Conservation (phyloP, 371 early-diverging fungal genomes). For the Lichtheimia ornata region DNA sequence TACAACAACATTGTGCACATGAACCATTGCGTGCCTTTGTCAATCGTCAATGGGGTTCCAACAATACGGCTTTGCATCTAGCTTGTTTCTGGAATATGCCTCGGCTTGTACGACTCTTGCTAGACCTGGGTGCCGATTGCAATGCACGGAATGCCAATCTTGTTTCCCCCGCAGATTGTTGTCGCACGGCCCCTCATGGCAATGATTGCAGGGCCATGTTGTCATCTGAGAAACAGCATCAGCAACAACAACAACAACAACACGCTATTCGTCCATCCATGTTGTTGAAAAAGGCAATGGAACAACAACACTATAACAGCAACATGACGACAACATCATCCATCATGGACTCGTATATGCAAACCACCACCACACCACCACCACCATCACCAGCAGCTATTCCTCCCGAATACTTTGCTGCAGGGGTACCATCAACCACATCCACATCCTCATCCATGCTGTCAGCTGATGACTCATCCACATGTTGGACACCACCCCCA, state of each 20-base stretch:
- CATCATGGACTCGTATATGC: background rate
- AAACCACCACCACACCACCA: slow-evolving; percentile 11
- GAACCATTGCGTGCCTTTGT: slow-evolving; percentile 21
- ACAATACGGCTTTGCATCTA: slow-evolving; percentile 39
- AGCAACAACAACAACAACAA: slow-evolving; percentile 7
- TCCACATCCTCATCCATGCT: slow-evolving; percentile 24
- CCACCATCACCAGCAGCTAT: background rate
- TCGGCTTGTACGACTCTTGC: slow-evolving; percentile 39
- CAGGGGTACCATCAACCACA: slow-evolving; percentile 24
- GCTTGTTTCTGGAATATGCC: slow-evolving; percentile 44
- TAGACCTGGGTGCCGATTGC: slow-evolving; percentile 40
- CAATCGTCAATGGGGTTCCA: slow-evolving; percentile 34
- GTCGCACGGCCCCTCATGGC: slow-evolving; percentile 12
- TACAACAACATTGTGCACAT: slow-evolving; percentile 8
- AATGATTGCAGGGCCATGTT: slow-evolving; percentile 22
- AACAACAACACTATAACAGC: background rate
- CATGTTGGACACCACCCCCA: slow-evolving; percentile 9
- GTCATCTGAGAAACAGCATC: slow-evolving; percentile 8
- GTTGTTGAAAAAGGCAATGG: slow-evolving; percentile 24
- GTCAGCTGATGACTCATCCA: slow-evolving; percentile 14
- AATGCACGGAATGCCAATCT: slow-evolving; percentile 28
- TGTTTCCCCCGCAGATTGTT: slow-evolving; percentile 38
- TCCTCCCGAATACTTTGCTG: too few relatives aligned
- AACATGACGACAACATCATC: background rate
- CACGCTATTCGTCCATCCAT: slow-evolving; percentile 15